Evolutionary conservation across 2,329 filamentous ascomycete species (phyloP), one percentile per base, ranked within the genome.

Genomic region (Cladophialophora exuberans): DNA sequence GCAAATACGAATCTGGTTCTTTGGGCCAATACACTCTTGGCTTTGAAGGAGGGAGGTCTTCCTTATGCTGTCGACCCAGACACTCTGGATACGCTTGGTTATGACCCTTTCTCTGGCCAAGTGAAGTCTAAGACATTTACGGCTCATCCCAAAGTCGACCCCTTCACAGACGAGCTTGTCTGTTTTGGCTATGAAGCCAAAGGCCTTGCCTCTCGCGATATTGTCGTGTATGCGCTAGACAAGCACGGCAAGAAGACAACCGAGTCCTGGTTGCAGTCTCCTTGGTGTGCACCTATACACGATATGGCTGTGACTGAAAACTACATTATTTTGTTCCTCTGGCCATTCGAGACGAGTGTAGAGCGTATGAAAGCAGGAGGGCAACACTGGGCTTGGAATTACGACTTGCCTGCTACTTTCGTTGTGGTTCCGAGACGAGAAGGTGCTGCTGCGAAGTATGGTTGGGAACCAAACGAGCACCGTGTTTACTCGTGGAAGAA

Each of bases 141-240:
- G 1, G 74, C 74, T 4, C 74, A 77, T 57, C 75, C 74, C 0
- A 77, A 77, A 49, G 67, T 74, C 39, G 75, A 77, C 48, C 73
- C 73, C 0, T 66, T 67, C 39, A 75, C 67, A 0, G 69, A 72
- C 5, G 74, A 76, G 47, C 69, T 76, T 60, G 68, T 77, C 1
- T 67, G 66, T 18, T 74, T 68, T 52, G 72, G 73, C 1, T 76
- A 76, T 49, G 68, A 74, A 56, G 74, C 74, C 1, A 73, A 70
- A 31, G 54, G 54, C 2, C 48, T 49, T 13, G 47, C 22, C 17
- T 48, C 42, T 6, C 5, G 3, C 6, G 73, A 76, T 52, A 68
- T 76, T 26, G 70, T 73, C 1, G 68, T 70, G 4, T 75, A 73
- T 47, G 68, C 70, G 2, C 69, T 76, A 18, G 69, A 74, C 47